These are phyloP conservation scores for Cucumis melo DNA, from an alignment of 306 rosid genomes.

Conservation along the genomic window DNA sequence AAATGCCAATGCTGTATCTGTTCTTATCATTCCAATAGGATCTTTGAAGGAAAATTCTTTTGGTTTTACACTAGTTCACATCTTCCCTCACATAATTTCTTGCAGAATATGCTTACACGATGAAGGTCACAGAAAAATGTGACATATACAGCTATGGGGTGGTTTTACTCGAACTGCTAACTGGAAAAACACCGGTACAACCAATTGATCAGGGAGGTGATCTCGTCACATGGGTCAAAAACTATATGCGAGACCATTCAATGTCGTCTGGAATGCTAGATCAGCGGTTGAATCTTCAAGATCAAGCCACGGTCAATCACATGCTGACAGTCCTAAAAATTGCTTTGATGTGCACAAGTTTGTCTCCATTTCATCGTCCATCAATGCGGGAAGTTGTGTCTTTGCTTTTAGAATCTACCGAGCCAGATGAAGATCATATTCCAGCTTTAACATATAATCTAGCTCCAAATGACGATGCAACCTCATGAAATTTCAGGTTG, in stretches of 20 bases:
- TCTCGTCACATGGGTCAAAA: constrained; percentile 68
- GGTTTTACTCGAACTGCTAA: constrained; percentile 76
- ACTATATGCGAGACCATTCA: constrained; percentile 35
- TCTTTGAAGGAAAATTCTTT: background rate
- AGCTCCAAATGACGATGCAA: constrained; percentile 23
- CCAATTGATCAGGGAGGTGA: constrained; percentile 86
- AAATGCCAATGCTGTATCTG: background rate
- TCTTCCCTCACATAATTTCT: background rate
- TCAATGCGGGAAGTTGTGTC: constrained; percentile 65
- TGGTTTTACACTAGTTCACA: background rate
- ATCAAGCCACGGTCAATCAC: constrained; percentile 40
- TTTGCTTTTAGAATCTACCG: constrained; percentile 73
- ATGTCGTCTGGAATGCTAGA: constrained; percentile 58
- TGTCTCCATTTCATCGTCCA: constrained; percentile 56
- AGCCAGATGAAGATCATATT: constrained; percentile 32
- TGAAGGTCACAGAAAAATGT: constrained; percentile 96
- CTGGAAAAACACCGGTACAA: constrained; percentile 86
- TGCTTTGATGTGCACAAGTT: constrained; percentile 70
- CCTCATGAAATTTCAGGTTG: background rate
- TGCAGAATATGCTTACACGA: constrained; percentile 95
- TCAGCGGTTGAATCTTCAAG: constrained; percentile 49
- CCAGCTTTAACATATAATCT: constrained; percentile 30
- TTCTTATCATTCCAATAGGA: background rate
- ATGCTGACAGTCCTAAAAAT: constrained; percentile 73
- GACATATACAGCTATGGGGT: constrained; percentile 95